phyloP scores from a whole-genome alignment of 768 basidiomycete species.

The Boletus tylopilopsis region DNA sequence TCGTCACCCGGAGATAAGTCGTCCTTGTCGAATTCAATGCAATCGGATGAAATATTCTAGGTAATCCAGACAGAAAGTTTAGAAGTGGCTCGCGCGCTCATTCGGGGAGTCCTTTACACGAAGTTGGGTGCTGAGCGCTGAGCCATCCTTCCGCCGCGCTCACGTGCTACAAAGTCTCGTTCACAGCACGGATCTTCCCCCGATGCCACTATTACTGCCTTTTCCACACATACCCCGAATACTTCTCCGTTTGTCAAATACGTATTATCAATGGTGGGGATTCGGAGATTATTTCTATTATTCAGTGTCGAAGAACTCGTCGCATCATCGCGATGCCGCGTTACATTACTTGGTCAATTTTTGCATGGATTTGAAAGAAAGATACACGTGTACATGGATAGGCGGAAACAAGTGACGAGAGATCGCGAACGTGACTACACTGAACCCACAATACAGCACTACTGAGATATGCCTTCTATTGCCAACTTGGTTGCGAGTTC shows the following conservation, averaged over 20 bases:
- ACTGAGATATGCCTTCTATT: slow-evolving; percentile 1
- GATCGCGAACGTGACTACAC: background rate
- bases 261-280: no score
- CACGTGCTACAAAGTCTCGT: background rate
- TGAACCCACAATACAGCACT: background rate
- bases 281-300: no score
- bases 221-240: background rate
- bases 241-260: no score
- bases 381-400: slow-evolving; percentile 8
- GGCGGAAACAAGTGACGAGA: background rate
- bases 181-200: background rate
- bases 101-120: background rate
- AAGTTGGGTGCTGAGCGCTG: no score
- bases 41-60: background rate
- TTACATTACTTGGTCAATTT: background rate
- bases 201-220: background rate
- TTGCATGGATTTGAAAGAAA: background rate
- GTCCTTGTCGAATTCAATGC: background rate
- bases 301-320: no score
- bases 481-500: slow-evolving; percentile 21
- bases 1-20: background rate
- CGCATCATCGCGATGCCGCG: background rate
- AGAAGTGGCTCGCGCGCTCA: background rate
- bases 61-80: background rate
- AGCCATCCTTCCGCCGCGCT: background rate